phyloP scores from a whole-genome alignment of 371 early-diverging fungal species.

The Sanchytrium tribonematis region DNA sequence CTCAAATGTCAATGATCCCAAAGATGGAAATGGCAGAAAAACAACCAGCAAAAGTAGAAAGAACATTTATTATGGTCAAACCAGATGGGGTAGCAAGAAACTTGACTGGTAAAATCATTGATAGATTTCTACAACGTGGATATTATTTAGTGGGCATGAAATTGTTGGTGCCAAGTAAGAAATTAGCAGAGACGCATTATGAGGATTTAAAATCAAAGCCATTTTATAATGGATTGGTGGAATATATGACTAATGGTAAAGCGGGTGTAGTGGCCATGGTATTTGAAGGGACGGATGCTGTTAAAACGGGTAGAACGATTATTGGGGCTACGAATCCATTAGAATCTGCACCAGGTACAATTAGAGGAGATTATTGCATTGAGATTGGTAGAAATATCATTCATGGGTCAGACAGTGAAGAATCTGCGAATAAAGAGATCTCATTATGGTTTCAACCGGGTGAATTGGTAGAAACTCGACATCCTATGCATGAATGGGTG shows the following conservation, averaged over 20 bases:
- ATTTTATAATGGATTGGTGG: slow-evolving; percentile 7
- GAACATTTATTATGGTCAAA: slow-evolving; percentile 16
- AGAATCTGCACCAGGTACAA: slow-evolving; percentile 18
- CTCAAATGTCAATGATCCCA: no score
- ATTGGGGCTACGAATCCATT: slow-evolving; percentile 28
- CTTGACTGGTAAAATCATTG: slow-evolving; percentile 11
- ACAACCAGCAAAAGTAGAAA: no score
- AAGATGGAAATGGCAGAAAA: no score
- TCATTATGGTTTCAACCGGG: no score
- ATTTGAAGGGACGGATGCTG: slow-evolving; percentile 21
- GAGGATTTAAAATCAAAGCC: slow-evolving; percentile 7
- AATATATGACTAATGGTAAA: slow-evolving; percentile 9
- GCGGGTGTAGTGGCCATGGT: slow-evolving; percentile 8
- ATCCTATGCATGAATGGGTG: no score
- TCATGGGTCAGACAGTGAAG: slow-evolving; percentile 22
- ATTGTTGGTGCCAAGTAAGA: slow-evolving; percentile 4
- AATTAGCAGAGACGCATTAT: slow-evolving; percentile 7
- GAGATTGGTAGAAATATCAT: slow-evolving; percentile 16
- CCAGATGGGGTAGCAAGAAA: slow-evolving; percentile 13
- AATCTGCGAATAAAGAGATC: no score
- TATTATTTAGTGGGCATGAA: slow-evolving; percentile 4
- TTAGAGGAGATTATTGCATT: slow-evolving; percentile 24
- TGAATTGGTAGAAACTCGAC: no score
- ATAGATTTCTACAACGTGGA: slow-evolving; percentile 29
- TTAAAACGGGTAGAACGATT: slow-evolving; percentile 18